A percentile compares a stretch with the other conserved stretches of the same genome.
These are phyloP conservation scores for Amphichorda felina DNA, from an alignment of 2,329 filamentous ascomycete genomes.

Conservation along the genomic window DNA sequence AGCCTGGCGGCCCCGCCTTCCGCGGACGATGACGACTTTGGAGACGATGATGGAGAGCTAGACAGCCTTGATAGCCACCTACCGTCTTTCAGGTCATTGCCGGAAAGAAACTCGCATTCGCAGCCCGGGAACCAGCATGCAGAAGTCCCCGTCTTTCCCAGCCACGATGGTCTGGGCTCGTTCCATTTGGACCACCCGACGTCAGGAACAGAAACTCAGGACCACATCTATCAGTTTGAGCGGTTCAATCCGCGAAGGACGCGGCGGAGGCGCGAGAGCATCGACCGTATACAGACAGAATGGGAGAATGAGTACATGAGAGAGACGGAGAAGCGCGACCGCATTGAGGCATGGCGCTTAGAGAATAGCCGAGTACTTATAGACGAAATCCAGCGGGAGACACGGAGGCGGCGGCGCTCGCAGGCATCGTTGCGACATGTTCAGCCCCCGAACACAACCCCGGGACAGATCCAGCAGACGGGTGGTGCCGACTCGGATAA, in stretches of 20 bases:
- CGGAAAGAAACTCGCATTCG: slow-evolving; percentile 15
- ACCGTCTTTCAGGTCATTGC: slow-evolving; percentile 67
- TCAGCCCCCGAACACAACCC: slow-evolving; percentile 14
- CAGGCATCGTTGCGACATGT: slow-evolving; percentile 30
- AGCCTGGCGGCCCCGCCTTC: slow-evolving; percentile 23
- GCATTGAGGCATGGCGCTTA: slow-evolving; percentile 85
- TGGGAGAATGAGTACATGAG: slow-evolving; percentile 42
- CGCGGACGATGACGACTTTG: slow-evolving; percentile 22
- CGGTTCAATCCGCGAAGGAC: slow-evolving; percentile 64
- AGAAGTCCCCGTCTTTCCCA: slow-evolving; percentile 64
- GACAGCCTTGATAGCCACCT: slow-evolving; percentile 91
- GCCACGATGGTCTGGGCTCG: slow-evolving; percentile 82
- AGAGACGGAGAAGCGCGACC: slow-evolving; percentile 63
- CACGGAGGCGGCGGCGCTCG: slow-evolving; percentile 54
- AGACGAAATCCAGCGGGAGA: slow-evolving; percentile 84
- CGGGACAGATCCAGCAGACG: slow-evolving; percentile 5
- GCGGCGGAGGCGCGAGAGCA: slow-evolving; percentile 38
- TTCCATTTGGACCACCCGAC: slow-evolving; percentile 56
- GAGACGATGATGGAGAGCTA: slow-evolving; percentile 58
- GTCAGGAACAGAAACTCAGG: slow-evolving; percentile 51
- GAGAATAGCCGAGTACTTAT: slow-evolving; percentile 80
- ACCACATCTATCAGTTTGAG: slow-evolving; percentile 84
- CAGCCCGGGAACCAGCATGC: slow-evolving; percentile 21
- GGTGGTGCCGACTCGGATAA: slow-evolving; percentile 20
- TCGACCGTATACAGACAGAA: slow-evolving; percentile 37